Conservation (phyloP, 129 eudicot genomes). For the Centaurea solstitialis region DNA sequence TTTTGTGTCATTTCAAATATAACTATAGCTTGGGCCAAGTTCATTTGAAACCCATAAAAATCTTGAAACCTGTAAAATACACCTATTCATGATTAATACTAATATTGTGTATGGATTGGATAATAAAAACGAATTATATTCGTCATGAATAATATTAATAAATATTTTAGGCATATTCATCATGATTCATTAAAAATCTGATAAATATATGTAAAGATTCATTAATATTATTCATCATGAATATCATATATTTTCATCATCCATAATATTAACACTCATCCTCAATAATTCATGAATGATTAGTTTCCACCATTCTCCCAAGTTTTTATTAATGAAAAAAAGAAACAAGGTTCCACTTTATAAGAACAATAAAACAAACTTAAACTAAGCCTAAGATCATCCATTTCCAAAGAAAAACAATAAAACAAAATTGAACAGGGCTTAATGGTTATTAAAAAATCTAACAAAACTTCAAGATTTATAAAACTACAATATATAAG, state of each 20-base stretch:
- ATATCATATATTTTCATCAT: not conserved
- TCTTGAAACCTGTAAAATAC: not conserved
- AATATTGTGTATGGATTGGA: not conserved
- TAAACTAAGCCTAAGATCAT: not conserved
- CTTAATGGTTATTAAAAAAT: slow-evolving; percentile 5
- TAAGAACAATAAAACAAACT: slow-evolving; percentile 12
- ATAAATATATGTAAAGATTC: not conserved
- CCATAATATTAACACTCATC: not conserved
- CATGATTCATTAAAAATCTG: not conserved
- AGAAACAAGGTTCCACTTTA: not conserved
- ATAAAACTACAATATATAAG: slow-evolving; percentile 1
- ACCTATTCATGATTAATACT: not conserved
- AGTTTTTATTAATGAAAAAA: slow-evolving; percentile 15
- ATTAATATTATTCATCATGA: not conserved
- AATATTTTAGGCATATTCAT: too few relatives aligned
- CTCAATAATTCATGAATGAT: not conserved
- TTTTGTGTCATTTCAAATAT: not conserved
- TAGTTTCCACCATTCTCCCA: too few relatives aligned
- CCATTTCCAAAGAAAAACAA: not conserved
- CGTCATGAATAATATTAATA: not conserved
- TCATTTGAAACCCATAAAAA: not conserved
- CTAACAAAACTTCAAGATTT: slow-evolving; percentile 23
- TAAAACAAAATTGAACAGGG: slow-evolving; percentile 18
- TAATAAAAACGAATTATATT: not conserved
- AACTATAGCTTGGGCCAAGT: not conserved